A percentile compares a stretch with the other conserved stretches of the same genome.
Evolutionary conservation across 1,284 basidiomycete species (phyloP).

Genomic region (Volvariella surrecta): DNA sequence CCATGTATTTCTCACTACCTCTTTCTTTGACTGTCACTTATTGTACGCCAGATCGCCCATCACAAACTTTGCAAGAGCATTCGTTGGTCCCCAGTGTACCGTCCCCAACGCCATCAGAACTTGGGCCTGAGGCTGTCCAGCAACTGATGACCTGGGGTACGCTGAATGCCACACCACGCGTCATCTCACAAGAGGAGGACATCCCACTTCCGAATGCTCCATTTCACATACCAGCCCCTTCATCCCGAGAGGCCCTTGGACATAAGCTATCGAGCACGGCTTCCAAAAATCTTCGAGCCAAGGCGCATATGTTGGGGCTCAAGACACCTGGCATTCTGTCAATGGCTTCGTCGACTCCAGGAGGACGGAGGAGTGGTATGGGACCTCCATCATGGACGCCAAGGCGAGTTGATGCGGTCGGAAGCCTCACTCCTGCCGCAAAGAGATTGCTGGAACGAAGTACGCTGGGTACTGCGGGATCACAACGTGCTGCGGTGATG

Average conservation of each 20-base stretch:
- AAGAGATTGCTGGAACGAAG: slow-evolving; percentile 66
- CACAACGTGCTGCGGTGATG: slow-evolving; percentile 63
- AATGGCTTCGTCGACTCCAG: slow-evolving; percentile 14
- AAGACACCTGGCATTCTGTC: slow-evolving; percentile 30
- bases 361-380: slow-evolving; percentile 44
- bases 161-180: slow-evolving; percentile 76
- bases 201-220: slow-evolving; percentile 44
- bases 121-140: slow-evolving; percentile 69
- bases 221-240: slow-evolving; percentile 65
- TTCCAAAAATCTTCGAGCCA: slow-evolving; percentile 58
- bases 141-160: slow-evolving; percentile 94
- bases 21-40: slow-evolving; percentile 1
- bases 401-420: slow-evolving; percentile 52
- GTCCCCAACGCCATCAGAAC: slow-evolving; percentile 73
- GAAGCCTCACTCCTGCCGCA: slow-evolving; percentile 77
- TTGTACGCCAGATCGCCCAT: slow-evolving; percentile 44
- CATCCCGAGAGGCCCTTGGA: slow-evolving; percentile 70
- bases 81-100: slow-evolving; percentile 79
- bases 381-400: slow-evolving; percentile 65
- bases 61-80: slow-evolving; percentile 44
- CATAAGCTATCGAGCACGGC: slow-evolving; percentile 71
- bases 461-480: slow-evolving; percentile 49
- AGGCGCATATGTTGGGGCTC: slow-evolving; percentile 48
- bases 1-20: slow-evolving; percentile 42
- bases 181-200: slow-evolving; percentile 64